Conservation (phyloP, 768 basidiomycete species). For the Postia placenta region DNA sequence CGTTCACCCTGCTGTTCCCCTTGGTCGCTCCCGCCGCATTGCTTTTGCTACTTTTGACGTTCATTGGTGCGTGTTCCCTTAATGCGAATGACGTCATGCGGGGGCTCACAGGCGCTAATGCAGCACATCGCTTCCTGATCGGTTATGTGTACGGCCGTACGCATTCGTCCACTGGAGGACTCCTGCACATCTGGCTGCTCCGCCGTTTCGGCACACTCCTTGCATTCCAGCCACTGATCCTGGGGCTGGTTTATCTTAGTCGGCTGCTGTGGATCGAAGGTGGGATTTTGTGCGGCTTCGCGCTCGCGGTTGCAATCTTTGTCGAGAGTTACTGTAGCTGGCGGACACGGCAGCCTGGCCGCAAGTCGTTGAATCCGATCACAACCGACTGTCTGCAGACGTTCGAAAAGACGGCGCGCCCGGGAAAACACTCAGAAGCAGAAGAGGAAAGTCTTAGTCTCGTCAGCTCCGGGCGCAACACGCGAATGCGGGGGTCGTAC, state of each 20-base stretch:
- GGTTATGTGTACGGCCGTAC: slow-evolving; percentile 74
- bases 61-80: slow-evolving; percentile 53
- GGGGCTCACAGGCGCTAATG: neutral
- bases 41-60: slow-evolving; percentile 55
- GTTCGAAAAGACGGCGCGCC: slow-evolving; percentile 41
- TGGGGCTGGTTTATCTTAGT: slow-evolving; percentile 68
- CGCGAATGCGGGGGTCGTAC: slow-evolving; percentile 62
- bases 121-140: slow-evolving; percentile 76
- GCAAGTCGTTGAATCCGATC: slow-evolving; percentile 44
- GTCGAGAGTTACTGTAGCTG: slow-evolving; percentile 54
- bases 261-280: slow-evolving; percentile 69
- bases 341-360: slow-evolving; percentile 45
- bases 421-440: slow-evolving; percentile 27
- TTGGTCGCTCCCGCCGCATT: slow-evolving; percentile 67
- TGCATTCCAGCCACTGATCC: slow-evolving; percentile 65
- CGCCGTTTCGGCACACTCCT: slow-evolving; percentile 67
- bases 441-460: slow-evolving; percentile 49
- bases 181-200: slow-evolving; percentile 70
- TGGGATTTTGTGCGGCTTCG: slow-evolving; percentile 52
- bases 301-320: slow-evolving; percentile 45
- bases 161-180: slow-evolving; percentile 69
- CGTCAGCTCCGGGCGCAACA: slow-evolving; percentile 30
- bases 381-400: slow-evolving; percentile 52
- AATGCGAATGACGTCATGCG: neutral
- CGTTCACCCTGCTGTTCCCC: slow-evolving; percentile 72